phyloP scores from a whole-genome alignment of 2,329 filamentous ascomycete genomes.

The Clarireedia sp. region DNA sequence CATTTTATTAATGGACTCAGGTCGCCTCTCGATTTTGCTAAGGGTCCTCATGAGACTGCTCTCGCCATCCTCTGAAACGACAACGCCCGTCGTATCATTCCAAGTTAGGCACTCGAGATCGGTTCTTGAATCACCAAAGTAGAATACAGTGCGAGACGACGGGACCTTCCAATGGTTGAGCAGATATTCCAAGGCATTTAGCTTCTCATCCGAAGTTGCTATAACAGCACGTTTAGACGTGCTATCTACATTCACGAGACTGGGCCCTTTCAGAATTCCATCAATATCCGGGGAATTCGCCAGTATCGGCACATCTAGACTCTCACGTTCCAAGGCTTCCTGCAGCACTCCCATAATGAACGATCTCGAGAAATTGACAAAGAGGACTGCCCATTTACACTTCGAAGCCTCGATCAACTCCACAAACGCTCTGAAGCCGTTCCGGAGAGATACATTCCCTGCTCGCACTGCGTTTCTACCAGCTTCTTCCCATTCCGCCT shows the following conservation, averaged over 20 bases:
- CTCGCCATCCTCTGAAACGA: slow-evolving; percentile 17
- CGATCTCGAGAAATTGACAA: slow-evolving; percentile 21
- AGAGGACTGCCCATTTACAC: slow-evolving; percentile 20
- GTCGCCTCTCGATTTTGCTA: not conserved
- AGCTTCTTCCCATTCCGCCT: slow-evolving; percentile 11
- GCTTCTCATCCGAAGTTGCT: slow-evolving; percentile 23
- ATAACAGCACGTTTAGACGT: slow-evolving; percentile 7
- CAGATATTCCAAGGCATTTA: slow-evolving; percentile 16
- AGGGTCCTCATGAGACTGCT: slow-evolving; percentile 14
- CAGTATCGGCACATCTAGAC: slow-evolving; percentile 11
- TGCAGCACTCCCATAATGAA: slow-evolving; percentile 22
- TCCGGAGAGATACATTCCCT: slow-evolving; percentile 15
- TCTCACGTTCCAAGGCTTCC: not conserved
- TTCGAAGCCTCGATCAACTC: not conserved
- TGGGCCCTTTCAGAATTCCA: slow-evolving; percentile 14
- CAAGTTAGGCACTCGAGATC: slow-evolving; percentile 27
- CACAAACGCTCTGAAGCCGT: slow-evolving; percentile 19
- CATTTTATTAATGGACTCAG: not conserved
- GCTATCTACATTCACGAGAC: not conserved
- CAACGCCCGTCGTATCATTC: slow-evolving; percentile 18
- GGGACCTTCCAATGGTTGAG: slow-evolving; percentile 8
- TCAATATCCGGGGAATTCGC: slow-evolving; percentile 17
- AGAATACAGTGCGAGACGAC: slow-evolving; percentile 13
- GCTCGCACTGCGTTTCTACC: slow-evolving; percentile 14
- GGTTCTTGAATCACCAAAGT: slow-evolving; percentile 27